Evolutionary conservation across 495 filamentous ascomycete genomes (phyloP).

Genomic region (Parachaetomium inaequale): DNA sequence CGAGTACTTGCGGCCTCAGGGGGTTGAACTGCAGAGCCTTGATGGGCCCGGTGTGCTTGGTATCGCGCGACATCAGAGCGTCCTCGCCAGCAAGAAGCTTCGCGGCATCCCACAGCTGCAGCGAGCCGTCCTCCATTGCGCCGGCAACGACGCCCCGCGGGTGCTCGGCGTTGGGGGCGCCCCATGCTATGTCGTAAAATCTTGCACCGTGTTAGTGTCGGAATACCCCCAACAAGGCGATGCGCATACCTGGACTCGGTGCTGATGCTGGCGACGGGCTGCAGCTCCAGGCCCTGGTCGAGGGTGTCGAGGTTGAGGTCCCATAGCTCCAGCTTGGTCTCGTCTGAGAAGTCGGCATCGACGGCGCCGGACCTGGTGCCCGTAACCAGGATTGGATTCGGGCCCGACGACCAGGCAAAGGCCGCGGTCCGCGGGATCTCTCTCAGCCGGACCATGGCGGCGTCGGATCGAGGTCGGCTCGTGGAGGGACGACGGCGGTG

Average conservation of each 20-base stretch:
- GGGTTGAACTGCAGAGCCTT: constrained; percentile 98
- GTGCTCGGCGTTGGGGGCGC: constrained; percentile 68
- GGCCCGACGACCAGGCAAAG: constrained; percentile 90
- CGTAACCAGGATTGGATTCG: constrained; percentile 80
- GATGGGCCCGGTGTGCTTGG: constrained; percentile 88
- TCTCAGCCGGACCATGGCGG: constrained; percentile 86
- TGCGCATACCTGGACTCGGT: constrained; percentile 78
- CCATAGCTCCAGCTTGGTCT: constrained; percentile 96
- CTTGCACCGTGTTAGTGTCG: constrained; percentile 51
- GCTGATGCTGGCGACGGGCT: constrained; percentile 75
- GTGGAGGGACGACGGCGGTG: constrained; percentile 1
- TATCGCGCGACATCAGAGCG: constrained; percentile 78
- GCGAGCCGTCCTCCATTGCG: constrained; percentile 91
- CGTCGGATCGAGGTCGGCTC: constrained; percentile 5
- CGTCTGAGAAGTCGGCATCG: constrained; percentile 94
- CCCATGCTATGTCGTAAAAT: constrained; percentile 97
- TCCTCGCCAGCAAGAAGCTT: constrained; percentile 68
- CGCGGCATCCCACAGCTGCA: constrained; percentile 92
- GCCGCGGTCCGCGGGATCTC: constrained; percentile 94
- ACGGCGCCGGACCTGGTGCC: constrained; percentile 93
- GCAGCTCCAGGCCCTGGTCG: constrained; percentile 73
- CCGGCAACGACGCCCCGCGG: constrained; percentile 87
- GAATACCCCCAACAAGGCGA: background rate
- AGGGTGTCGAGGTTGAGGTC: constrained; percentile 75
- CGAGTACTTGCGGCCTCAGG: constrained; percentile 83